phyloP scores from a whole-genome alignment of 345 rosid genomes.

The Microthlaspi erraticum region DNA sequence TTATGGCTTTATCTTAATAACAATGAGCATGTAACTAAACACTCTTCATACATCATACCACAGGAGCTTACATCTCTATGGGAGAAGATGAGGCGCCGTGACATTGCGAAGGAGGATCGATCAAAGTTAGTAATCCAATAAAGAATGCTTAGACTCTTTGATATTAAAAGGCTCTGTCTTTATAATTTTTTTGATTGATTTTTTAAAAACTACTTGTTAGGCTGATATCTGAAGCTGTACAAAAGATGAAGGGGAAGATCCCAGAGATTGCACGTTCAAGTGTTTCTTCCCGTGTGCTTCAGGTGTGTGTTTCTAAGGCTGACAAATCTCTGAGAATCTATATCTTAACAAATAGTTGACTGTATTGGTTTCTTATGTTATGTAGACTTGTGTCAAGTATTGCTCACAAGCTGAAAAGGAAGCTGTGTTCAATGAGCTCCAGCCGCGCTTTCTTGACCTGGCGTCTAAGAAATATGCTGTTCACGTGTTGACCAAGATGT shows the following conservation, averaged over 20 bases:
- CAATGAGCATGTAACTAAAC: conserved; percentile 5
- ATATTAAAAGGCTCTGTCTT: neutral
- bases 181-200: conserved; percentile 17
- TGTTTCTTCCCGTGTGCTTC: conserved; percentile 91
- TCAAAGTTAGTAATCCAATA: conserved; percentile 60
- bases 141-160: neutral
- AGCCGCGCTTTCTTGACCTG: conserved; percentile 75
- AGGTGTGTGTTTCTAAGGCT: conserved; percentile 54
- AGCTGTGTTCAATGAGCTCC: conserved; percentile 70
- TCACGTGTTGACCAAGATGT: conserved; percentile 81
- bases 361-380: conserved; percentile 7
- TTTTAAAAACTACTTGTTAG: conserved; percentile 45
- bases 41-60: conserved; percentile 12
- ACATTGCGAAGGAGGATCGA: conserved; percentile 83
- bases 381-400: conserved; percentile 79
- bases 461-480: conserved; percentile 69
- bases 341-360: neutral
- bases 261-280: conserved; percentile 84
- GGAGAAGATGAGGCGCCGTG: conserved; percentile 94
- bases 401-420: conserved; percentile 83
- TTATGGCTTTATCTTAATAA: neutral
- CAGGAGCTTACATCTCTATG: conserved; percentile 93
- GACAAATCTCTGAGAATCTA: neutral
- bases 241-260: conserved; percentile 91
- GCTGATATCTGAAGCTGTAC: conserved; percentile 72